phyloP scores from a whole-genome alignment of 768 basidiomycete species.

The Phlebiopsis gigantea region DNA sequence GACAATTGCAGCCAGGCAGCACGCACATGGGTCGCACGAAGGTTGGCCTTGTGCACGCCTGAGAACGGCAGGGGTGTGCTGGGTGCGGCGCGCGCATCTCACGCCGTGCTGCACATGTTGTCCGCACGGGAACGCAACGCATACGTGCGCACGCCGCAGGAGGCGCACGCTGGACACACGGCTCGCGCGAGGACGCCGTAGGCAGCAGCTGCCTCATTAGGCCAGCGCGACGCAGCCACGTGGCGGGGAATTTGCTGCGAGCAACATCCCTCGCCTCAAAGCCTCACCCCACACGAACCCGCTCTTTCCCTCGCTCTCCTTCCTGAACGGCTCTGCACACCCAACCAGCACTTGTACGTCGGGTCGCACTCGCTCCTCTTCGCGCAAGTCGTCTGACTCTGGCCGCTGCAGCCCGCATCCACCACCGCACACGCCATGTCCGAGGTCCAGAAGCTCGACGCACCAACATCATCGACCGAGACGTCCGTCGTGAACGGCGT shows the following conservation, averaged over 20 bases:
- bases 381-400: too few relatives aligned
- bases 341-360: too few relatives aligned
- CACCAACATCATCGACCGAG: conserved; percentile 51
- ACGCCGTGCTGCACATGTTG: neutral
- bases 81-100: too few relatives aligned
- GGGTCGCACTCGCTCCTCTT: too few relatives aligned
- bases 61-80: too few relatives aligned
- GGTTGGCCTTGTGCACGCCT: neutral
- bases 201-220: neutral
- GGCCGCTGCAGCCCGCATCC: too few relatives aligned
- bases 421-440: conserved; percentile 21
- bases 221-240: neutral
- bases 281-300: neutral
- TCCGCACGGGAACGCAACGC: neutral
- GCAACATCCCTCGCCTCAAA: neutral
- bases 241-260: neutral
- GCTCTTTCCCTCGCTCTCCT: neutral
- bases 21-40: too few relatives aligned
- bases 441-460: conserved; percentile 53
- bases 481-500: conserved; percentile 27
- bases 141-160: neutral
- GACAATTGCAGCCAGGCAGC: neutral
- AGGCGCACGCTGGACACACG: too few relatives aligned
- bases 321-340: too few relatives aligned
- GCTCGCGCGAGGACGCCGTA: too few relatives aligned